Evolutionary conservation across 2,329 filamentous ascomycete genomes (phyloP), one percentile per base, ranked within the genome.

Genomic region (Aspergillus viridinutans): DNA sequence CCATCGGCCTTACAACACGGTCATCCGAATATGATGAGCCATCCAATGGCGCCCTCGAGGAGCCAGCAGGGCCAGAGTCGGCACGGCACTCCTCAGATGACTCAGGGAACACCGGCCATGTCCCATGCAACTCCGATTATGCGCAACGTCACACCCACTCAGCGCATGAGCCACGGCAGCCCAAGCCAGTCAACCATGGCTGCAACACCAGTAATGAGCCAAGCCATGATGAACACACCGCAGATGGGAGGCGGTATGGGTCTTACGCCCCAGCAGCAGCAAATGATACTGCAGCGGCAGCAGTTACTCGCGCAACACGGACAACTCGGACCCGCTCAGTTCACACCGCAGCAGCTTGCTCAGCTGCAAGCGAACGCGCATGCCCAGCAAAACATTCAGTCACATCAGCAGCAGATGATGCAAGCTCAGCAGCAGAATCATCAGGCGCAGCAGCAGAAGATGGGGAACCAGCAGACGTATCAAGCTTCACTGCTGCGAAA

Each of bases 61-160:
- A 79, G 77, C 57, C 75, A 78, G 51, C 76, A 78, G 68, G 76
- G 76, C 29, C 74, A 72, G 21, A 80, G 77, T 58, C 74, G 76
- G 54, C 73, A 80, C 56, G 77, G 78, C 10, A 80, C 78, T 20
- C 78, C 78, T 4, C 76, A 79, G 58, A 76, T 80, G 69, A 68
- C 72, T 7, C 75, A 79, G 50, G 74, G 76, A 43, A 80, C 77
- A 2, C 77, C 77, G 9, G 74, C 74, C 23, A 74, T 77, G 69
- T 73, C 73, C 21, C 77, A 80, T 56, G 74, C 77, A 23, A 80
- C 78, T 3, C 78, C 78, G 4, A 70, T 78, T 7, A 76, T 80
- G 71, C 72, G 76, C 53, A 77, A 80, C 60, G 75, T 72, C 5
- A 80, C 78, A 10, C 78, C 78, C 4, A 76, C 72, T 12, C 76